Evolutionary conservation across 441 rosid genomes (phyloP).

Genomic region (Croton setiger): DNA sequence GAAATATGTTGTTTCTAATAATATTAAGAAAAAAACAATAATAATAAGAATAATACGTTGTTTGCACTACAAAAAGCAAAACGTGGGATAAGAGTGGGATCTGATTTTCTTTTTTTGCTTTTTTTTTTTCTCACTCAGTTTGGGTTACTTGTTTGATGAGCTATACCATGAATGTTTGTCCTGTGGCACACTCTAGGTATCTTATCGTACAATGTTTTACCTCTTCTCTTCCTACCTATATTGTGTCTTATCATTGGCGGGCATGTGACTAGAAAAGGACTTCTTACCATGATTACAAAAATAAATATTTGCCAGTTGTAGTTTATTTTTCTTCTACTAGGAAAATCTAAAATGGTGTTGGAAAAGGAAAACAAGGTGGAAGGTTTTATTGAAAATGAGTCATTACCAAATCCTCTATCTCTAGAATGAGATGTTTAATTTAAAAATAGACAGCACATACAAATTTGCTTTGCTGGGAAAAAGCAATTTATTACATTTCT

Average conservation of each 20-base stretch:
- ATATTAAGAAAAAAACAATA: too few species aligned
- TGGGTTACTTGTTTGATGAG: conserved; percentile 12
- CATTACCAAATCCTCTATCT: conserved; percentile 21
- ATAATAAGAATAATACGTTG: too few species aligned
- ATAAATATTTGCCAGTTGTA: neutral
- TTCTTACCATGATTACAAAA: conserved; percentile 16
- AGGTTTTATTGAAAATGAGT: conserved; percentile 35
- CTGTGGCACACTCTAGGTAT: conserved; percentile 28
- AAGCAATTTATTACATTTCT: neutral
- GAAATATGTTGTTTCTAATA: too few species aligned
- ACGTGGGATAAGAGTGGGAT: neutral
- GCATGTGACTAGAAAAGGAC: conserved; percentile 25
- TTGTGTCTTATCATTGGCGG: neutral
- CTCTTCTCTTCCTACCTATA: conserved; percentile 16
- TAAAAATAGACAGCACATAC: conserved; percentile 2
- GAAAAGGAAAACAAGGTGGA: conserved; percentile 35
- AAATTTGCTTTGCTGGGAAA: neutral
- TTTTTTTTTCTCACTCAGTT: neutral
- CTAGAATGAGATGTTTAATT: conserved; percentile 14
- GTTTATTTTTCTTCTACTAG: neutral
- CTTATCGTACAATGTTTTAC: conserved; percentile 2
- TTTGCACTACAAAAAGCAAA: too few species aligned
- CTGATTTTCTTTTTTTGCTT: neutral
- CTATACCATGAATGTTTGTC: conserved; percentile 13
- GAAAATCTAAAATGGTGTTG: conserved; percentile 3